Conservation (phyloP, 306 rosid species). For the Dryas alaskensis region DNA sequence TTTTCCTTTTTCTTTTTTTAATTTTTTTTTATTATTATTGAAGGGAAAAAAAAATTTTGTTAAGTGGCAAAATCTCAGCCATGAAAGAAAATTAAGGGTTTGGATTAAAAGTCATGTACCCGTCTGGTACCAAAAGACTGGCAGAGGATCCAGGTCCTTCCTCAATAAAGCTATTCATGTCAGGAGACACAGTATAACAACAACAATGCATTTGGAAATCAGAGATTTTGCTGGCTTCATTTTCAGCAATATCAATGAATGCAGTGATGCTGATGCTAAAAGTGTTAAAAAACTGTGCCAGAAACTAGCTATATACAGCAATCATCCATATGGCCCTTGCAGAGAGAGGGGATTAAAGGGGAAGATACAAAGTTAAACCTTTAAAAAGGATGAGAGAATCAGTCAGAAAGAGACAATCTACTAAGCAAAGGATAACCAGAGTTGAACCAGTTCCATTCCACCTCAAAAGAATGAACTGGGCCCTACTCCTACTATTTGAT, state of each 20-base stretch:
- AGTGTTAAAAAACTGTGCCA: background rate
- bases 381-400: slow-evolving; percentile 4
- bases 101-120: too few species aligned
- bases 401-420: background rate
- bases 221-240: slow-evolving; percentile 2
- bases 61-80: too few species aligned
- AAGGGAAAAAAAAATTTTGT: too few species aligned
- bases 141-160: too few species aligned
- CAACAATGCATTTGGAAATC: background rate
- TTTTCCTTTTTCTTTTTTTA: too few species aligned
- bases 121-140: too few species aligned
- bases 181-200: background rate
- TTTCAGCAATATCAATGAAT: background rate
- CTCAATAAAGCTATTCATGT: background rate
- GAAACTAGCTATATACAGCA: background rate
- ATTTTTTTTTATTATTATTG: too few species aligned
- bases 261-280: background rate
- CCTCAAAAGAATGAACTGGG: background rate
- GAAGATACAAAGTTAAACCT: background rate
- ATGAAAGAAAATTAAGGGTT: too few species aligned
- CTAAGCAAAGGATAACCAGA: slow-evolving; percentile 9
- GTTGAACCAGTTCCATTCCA: slow-evolving; percentile 18
- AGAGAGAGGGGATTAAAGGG: background rate
- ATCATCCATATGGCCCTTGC: slow-evolving; percentile 13
- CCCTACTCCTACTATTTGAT: slow-evolving; percentile 1